A percentile compares a stretch with the other conserved stretches of the same genome.
These are phyloP conservation scores for Aspergillus sojae DNA, from an alignment of 2,329 filamentous ascomycete genomes.

Conservation along the genomic window DNA sequence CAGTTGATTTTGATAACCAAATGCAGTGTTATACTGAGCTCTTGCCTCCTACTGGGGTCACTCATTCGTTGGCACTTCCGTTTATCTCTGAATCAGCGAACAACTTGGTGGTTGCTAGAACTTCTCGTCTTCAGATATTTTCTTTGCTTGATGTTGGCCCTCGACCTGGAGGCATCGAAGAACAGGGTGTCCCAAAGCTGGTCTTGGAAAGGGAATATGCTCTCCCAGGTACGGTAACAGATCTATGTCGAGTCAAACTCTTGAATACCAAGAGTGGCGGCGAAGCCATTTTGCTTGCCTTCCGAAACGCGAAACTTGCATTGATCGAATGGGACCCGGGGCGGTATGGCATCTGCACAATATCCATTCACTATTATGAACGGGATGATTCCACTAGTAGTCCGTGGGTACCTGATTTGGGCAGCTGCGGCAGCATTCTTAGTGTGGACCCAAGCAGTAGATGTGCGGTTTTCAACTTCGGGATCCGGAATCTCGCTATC, in stretches of 20 bases:
- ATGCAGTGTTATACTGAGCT: conserved; percentile 99
- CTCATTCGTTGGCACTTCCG: conserved; percentile 77
- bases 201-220: conserved; percentile 82
- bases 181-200: conserved; percentile 73
- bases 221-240: conserved; percentile 81
- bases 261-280: conserved; percentile 75
- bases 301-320: conserved; percentile 90
- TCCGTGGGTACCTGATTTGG: conserved; percentile 78
- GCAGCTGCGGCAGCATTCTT: conserved; percentile 77
- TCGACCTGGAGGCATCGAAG: conserved; percentile 49
- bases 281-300: conserved; percentile 79
- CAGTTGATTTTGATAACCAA: conserved; percentile 1
- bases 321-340: conserved; percentile 91
- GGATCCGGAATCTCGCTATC: conserved; percentile 84
- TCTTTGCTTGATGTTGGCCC: conserved; percentile 62
- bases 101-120: conserved; percentile 90
- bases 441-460: conserved; percentile 87
- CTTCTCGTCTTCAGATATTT: conserved; percentile 91
- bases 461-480: conserved; percentile 94
- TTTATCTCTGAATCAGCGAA: conserved; percentile 74
- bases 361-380: conserved; percentile 98
- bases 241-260: conserved; percentile 75
- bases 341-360: conserved; percentile 75
- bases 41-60: conserved; percentile 89
- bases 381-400: conserved; percentile 82